A percentile compares a stretch with the other conserved stretches of the same genome.
These are phyloP conservation scores for Podospora anserina DNA, from an alignment of 495 filamentous ascomycete species.

Conservation along the genomic window DNA sequence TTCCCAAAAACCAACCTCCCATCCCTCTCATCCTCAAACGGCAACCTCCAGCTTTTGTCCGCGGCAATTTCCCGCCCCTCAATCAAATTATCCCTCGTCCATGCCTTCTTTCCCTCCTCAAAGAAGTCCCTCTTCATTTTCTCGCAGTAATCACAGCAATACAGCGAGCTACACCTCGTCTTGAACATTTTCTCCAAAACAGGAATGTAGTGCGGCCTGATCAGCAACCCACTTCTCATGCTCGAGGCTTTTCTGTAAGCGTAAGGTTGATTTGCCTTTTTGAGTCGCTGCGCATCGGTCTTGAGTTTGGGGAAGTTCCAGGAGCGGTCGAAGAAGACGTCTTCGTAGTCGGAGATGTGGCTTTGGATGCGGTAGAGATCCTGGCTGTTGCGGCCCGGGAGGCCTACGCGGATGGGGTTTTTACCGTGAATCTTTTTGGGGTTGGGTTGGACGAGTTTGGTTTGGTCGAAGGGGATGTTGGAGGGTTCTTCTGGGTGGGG, in stretches of 20 bases:
- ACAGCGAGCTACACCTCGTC: neutral
- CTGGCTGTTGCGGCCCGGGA: neutral
- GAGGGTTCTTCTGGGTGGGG: neutral
- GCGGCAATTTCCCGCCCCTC: neutral
- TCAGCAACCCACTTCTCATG: neutral
- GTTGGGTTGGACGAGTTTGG: neutral
- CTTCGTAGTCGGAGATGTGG: neutral
- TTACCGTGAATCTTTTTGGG: neutral
- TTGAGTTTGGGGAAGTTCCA: neutral
- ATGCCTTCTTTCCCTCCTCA: neutral
- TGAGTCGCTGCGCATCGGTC: neutral
- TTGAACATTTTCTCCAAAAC: neutral
- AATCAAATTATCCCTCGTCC: neutral
- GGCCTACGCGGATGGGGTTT: neutral
- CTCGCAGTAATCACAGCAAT: neutral
- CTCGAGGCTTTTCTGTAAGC: neutral
- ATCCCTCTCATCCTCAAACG: conserved; percentile 3
- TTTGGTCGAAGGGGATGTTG: neutral
- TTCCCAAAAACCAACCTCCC: neutral
- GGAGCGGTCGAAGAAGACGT: neutral
- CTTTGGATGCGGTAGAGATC: neutral
- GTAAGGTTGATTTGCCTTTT: neutral
- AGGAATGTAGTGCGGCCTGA: neutral
- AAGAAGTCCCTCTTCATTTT: neutral
- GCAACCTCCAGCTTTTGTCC: neutral